phyloP scores from a whole-genome alignment of 75 land plant species.

The Selaginella moellendorffii region DNA sequence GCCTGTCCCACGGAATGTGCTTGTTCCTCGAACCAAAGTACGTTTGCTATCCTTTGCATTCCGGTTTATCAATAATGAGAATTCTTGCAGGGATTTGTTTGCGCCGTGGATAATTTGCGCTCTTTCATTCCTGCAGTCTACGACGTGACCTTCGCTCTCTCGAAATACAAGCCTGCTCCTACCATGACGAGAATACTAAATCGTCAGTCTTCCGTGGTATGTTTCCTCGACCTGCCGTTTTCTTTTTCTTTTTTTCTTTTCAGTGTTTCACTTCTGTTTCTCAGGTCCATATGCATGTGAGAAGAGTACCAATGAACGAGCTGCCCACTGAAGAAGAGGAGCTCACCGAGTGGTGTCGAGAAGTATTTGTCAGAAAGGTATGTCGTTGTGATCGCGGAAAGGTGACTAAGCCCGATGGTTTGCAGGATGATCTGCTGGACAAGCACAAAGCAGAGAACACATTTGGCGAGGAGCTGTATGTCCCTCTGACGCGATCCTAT shows the following conservation, averaged over 20 bases:
- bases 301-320: constrained; percentile 44
- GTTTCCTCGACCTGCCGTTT: background rate
- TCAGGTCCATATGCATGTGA: constrained; percentile 68
- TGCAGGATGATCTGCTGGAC: constrained; percentile 61
- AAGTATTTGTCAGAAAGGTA: constrained; percentile 60
- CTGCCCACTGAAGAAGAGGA: constrained; percentile 62
- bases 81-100: constrained; percentile 61
- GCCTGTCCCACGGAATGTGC: constrained; percentile 72
- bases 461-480: constrained; percentile 35
- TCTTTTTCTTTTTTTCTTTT: background rate
- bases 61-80: background rate
- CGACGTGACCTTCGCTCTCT: constrained; percentile 70
- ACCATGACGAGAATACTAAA: constrained; percentile 74
- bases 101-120: constrained; percentile 69
- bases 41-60: background rate
- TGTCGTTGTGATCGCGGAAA: background rate
- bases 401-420: background rate
- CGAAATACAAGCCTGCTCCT: constrained; percentile 48
- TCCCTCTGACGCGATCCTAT: constrained; percentile 37
- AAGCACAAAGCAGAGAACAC: constrained; percentile 44
- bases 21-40: constrained; percentile 94
- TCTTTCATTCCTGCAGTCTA: constrained; percentile 86
- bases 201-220: constrained; percentile 76
- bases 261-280: background rate
- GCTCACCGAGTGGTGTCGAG: constrained; percentile 81